Percentiles rank a stretch among this genome's conserved stretches.
Conservation (phyloP, 805 yeast genomes). For the Ogataea naganishii region DNA sequence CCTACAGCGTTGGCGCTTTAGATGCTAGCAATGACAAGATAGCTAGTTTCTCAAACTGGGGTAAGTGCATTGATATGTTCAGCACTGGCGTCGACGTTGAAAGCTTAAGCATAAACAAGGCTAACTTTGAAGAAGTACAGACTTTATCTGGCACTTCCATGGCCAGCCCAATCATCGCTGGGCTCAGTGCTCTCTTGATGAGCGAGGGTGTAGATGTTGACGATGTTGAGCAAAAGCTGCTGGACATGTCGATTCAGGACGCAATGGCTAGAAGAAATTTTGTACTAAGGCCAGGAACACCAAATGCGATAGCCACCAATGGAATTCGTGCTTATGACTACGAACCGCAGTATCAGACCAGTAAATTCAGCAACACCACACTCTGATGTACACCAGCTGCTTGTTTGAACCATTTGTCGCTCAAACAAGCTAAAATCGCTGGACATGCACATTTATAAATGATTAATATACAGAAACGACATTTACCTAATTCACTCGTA, state of each 20-base stretch:
- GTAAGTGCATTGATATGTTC: slow-evolving; percentile 80
- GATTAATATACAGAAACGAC: neutral
- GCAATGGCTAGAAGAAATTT: slow-evolving; percentile 38
- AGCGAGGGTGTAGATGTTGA: slow-evolving; percentile 38
- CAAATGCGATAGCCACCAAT: slow-evolving; percentile 43
- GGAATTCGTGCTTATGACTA: slow-evolving; percentile 13
- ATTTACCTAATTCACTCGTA: slow-evolving; percentile 1
- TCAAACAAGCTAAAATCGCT: neutral
- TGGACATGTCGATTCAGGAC: slow-evolving; percentile 37
- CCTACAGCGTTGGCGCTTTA: slow-evolving; percentile 82
- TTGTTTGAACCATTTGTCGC: no score
- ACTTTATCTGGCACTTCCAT: slow-evolving; percentile 69
- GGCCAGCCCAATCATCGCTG: slow-evolving; percentile 73
- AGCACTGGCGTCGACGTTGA: slow-evolving; percentile 71
- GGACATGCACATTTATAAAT: neutral
- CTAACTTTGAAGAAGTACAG: slow-evolving; percentile 14
- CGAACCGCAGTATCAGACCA: no score
- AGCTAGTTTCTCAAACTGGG: slow-evolving; percentile 87
- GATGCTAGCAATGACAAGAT: slow-evolving; percentile 64
- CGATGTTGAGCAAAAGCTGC: slow-evolving; percentile 32
- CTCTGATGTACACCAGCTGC: no score
- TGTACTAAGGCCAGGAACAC: slow-evolving; percentile 42
- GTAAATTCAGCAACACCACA: no score
- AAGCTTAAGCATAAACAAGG: slow-evolving; percentile 37
- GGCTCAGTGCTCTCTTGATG: slow-evolving; percentile 47